Base-by-base conservation (phyloP, 2,329 filamentous ascomycete genomes). In the Chaetoscypha palmicola region DNA sequence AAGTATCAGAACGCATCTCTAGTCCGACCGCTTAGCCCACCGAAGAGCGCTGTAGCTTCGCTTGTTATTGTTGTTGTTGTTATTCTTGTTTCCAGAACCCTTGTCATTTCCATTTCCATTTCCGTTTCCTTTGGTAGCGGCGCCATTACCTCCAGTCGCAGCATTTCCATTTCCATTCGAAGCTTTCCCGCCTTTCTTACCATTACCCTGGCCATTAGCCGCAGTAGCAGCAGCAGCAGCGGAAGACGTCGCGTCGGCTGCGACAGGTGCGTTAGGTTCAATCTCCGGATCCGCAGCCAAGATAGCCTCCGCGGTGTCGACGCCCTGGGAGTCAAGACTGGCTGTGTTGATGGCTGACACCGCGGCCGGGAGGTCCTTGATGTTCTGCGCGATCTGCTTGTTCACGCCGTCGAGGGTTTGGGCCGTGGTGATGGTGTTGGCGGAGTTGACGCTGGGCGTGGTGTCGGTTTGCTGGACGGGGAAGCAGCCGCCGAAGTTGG, bases 401-500 rank as follows among this genome's bases (percentile, higher is more conserved):
- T 65, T 50, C 32, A 78, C 65, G 12, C 58, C 66, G 2, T 70
- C 60, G 4, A 75, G 60, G 1, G 62, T 67, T 49, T 73, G 64
- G 0, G 58, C 59, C 0, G 76, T 78, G 4, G 55, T 45, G 54
- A 80, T 71, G 38, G 62, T 30, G 37, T 63, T 57, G 2, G 71
- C 62, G 0, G 61, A 66, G 62, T 75, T 75, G 44, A 56, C 58
- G 38, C 59, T 68, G 35, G 67, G 46, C 0, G 59, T 53, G 10
- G 55, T 55, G 50, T 77, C 75, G 22, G 64, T 62, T 55, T 81
- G 77, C 58, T 77, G 71, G 14, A 79, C 68, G 2, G 74, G 64
- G 57, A 79, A 72, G 61, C 76, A 80, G 39, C 76, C 71, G 30
- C 73, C 72, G 43, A 79, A 79, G 10, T 71, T 61, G 3, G 74